A percentile compares a stretch with the other conserved stretches of the same genome.
phyloP scores from a whole-genome alignment of 108 stramenopile genomes.

The Mediolabrus comicus region DNA sequence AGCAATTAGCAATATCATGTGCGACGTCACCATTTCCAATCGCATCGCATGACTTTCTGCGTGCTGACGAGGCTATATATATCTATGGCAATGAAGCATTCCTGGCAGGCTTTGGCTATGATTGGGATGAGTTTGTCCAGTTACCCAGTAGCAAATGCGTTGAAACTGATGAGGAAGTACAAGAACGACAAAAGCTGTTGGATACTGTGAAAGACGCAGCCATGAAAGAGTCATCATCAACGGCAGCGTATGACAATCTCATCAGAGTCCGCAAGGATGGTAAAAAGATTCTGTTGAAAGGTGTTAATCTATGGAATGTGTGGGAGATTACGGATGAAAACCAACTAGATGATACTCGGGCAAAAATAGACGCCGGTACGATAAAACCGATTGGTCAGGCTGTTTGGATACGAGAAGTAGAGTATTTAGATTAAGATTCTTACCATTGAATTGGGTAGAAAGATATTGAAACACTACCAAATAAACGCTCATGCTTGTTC shows the following conservation, averaged over 20 bases:
- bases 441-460: neutral
- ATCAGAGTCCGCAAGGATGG: constrained; percentile 38
- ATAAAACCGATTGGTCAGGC: constrained; percentile 37
- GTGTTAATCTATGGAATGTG: constrained; percentile 39
- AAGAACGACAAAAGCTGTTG: constrained; percentile 34
- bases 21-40: constrained; percentile 24
- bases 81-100: constrained; percentile 42
- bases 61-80: constrained; percentile 31
- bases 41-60: constrained; percentile 49
- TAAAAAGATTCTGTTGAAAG: constrained; percentile 30
- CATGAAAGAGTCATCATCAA: neutral
- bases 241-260: constrained; percentile 24
- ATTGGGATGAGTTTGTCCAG: constrained; percentile 39
- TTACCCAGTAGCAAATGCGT: constrained; percentile 40
- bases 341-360: constrained; percentile 2
- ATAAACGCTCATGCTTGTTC: neutral
- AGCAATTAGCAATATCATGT: constrained; percentile 20
- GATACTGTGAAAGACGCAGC: constrained; percentile 2
- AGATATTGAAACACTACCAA: neutral
- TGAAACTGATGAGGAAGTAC: constrained; percentile 27
- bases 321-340: constrained; percentile 5
- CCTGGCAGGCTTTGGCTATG: constrained; percentile 38
- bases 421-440: constrained; percentile 14
- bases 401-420: constrained; percentile 41
- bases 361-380: constrained; percentile 19